Evolutionary conservation across 2,329 filamentous ascomycete species (phyloP).

Genomic region (Pyrenochaeta sp.): DNA sequence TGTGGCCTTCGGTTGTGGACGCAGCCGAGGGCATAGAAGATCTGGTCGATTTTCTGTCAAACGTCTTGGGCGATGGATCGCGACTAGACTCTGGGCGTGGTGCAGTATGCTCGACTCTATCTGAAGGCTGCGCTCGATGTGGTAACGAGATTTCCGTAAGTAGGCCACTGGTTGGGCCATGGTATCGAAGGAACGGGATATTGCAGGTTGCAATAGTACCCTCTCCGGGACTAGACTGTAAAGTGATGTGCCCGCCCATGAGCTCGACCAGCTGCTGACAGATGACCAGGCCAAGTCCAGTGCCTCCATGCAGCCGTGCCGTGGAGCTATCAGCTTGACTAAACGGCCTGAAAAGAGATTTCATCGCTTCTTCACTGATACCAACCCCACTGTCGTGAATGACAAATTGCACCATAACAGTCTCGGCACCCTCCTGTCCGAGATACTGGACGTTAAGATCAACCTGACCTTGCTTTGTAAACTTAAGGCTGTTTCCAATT

Average conservation of each 20-base stretch:
- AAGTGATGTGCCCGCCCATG: constrained; percentile 44
- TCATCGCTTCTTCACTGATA: constrained; percentile 35
- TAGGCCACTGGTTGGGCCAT: constrained; percentile 5
- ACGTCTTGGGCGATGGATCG: too few relatives aligned
- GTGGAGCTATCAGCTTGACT: constrained; percentile 25
- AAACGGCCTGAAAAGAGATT: constrained; percentile 22
- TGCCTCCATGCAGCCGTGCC: constrained; percentile 42
- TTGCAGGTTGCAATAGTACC: constrained; percentile 78
- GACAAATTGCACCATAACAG: constrained; percentile 32
- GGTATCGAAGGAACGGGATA: constrained; percentile 49
- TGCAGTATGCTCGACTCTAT: too few relatives aligned
- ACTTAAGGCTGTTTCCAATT: constrained; percentile 52
- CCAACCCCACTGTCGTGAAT: constrained; percentile 45
- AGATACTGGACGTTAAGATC: constrained; percentile 41
- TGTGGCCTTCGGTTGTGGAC: too few relatives aligned
- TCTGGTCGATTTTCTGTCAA: too few relatives aligned
- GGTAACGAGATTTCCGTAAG: too few relatives aligned
- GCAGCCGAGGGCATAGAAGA: too few relatives aligned
- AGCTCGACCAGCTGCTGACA: constrained; percentile 45
- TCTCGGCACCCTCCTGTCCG: constrained; percentile 26
- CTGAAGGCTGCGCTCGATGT: too few relatives aligned
- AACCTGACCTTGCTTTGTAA: constrained; percentile 44
- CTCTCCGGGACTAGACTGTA: constrained; percentile 51
- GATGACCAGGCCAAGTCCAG: constrained; percentile 48
- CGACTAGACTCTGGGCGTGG: too few relatives aligned